A percentile compares a stretch with the other conserved stretches of the same genome.
Conservation (phyloP, 257 asterid species). For the Plectranthus barbatus region DNA sequence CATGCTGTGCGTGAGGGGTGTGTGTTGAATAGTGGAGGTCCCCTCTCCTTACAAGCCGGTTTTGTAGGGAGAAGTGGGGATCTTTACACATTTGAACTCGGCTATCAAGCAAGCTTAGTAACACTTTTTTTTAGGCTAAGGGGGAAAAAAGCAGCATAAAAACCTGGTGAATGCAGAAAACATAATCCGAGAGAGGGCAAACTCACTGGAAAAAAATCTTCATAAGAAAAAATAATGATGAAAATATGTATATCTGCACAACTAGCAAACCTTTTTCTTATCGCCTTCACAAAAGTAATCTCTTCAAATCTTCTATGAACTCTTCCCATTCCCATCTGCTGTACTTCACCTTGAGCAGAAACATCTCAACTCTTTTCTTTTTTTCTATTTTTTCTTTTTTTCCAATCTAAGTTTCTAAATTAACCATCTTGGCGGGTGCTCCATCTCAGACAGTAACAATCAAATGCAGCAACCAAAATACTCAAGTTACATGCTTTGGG, state of each 20-base stretch:
- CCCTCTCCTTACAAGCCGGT: too few relatives aligned
- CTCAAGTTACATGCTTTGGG: slow-evolving; percentile 56
- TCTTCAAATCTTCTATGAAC: background rate
- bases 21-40: too few relatives aligned
- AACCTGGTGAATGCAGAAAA: too few relatives aligned
- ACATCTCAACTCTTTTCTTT: background rate
- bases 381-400: background rate
- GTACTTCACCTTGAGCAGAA: slow-evolving; percentile 12
- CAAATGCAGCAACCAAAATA: background rate
- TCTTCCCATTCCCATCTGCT: too few relatives aligned
- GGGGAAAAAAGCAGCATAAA: too few relatives aligned
- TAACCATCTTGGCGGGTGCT: slow-evolving; percentile 1
- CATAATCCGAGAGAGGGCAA: too few relatives aligned
- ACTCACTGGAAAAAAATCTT: too few relatives aligned
- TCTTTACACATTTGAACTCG: too few relatives aligned
- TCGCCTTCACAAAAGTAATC: slow-evolving; percentile 7
- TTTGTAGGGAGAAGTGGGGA: too few relatives aligned
- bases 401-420: background rate
- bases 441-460: slow-evolving; percentile 2
- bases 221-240: background rate
- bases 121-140: too few relatives aligned
- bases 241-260: slow-evolving; percentile 22
- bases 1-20: too few relatives aligned
- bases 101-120: too few relatives aligned
- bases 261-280: background rate